Conservation (phyloP, 176 grass and related monocot species). For the Dactylis glomerata region DNA sequence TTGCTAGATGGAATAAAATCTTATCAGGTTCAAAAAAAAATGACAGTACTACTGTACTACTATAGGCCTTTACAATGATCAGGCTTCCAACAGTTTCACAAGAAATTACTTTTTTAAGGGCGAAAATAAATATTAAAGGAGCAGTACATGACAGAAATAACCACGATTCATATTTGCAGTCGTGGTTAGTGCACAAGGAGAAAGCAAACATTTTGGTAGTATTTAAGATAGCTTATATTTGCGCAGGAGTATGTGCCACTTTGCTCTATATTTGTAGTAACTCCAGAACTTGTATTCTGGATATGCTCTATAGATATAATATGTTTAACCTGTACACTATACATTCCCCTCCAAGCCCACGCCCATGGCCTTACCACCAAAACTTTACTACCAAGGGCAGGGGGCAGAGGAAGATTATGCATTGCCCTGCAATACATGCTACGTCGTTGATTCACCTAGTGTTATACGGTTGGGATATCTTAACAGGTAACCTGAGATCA, state of each 20-base stretch:
- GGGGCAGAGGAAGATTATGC: not conserved
- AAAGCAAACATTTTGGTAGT: not conserved
- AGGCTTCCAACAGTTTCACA: too few relatives aligned
- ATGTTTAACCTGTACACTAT: constrained; percentile 38
- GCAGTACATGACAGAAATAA: not conserved
- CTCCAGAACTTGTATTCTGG: not conserved
- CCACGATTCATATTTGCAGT: not conserved
- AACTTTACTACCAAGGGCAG: not conserved
- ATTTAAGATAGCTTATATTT: constrained; percentile 17
- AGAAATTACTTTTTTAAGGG: too few relatives aligned
- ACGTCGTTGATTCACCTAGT: not conserved
- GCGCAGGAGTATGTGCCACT: not conserved
- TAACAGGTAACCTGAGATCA: not conserved
- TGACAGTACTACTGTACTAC: too few relatives aligned
- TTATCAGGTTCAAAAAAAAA: too few relatives aligned
- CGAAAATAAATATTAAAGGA: too few relatives aligned
- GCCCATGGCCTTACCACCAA: constrained; percentile 7
- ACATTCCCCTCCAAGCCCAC: constrained; percentile 7
- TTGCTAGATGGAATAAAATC: too few relatives aligned
- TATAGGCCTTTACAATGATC: too few relatives aligned
- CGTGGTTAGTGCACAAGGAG: not conserved
- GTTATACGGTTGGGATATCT: not conserved
- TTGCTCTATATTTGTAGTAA: too few relatives aligned
- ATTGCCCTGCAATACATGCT: not conserved
- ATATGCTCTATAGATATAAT: constrained; percentile 6